Percentiles rank a stretch among this genome's conserved stretches.
Evolutionary conservation across 225 moss, liverwort and hornwort species (phyloP).

Genomic region (Ulota crispa): DNA sequence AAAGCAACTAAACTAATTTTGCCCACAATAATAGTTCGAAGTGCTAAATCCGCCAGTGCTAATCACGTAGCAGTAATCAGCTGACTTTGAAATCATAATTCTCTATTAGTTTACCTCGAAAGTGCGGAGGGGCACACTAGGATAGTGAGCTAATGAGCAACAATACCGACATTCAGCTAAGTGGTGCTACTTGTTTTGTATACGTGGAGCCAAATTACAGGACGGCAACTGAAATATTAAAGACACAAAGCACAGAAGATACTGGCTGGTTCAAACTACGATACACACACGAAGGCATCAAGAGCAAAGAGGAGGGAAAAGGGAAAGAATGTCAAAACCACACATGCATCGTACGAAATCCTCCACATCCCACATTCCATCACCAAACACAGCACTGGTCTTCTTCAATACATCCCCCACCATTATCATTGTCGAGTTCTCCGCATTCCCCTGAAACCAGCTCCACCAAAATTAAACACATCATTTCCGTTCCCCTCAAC

Average conservation of each 20-base stretch:
- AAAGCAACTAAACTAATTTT: not conserved
- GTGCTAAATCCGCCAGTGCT: not conserved
- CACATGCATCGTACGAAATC: constrained; percentile 81
- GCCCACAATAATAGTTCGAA: not conserved
- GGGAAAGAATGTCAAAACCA: constrained; percentile 13
- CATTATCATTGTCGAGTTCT: constrained; percentile 70
- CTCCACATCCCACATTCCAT: constrained; percentile 76
- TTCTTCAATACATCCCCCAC: constrained; percentile 91
- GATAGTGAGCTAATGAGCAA: not conserved
- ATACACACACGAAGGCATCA: not conserved
- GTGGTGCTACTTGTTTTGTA: not conserved
- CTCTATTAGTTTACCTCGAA: not conserved
- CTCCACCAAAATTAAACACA: not conserved
- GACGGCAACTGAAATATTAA: not conserved
- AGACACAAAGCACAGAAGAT: not conserved
- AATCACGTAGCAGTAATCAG: not conserved
- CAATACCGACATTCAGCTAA: not conserved
- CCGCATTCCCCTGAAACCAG: constrained; percentile 75
- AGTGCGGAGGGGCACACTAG: not conserved
- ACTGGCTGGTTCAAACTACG: not conserved
- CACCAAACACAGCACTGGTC: constrained; percentile 78
- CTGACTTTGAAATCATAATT: not conserved
- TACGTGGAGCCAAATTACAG: not conserved
- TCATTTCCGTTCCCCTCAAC: not conserved
- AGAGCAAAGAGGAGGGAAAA: not conserved